Base-by-base conservation (phyloP, 805 yeast genomes). In the Gaillardinia entomophila region DNA sequence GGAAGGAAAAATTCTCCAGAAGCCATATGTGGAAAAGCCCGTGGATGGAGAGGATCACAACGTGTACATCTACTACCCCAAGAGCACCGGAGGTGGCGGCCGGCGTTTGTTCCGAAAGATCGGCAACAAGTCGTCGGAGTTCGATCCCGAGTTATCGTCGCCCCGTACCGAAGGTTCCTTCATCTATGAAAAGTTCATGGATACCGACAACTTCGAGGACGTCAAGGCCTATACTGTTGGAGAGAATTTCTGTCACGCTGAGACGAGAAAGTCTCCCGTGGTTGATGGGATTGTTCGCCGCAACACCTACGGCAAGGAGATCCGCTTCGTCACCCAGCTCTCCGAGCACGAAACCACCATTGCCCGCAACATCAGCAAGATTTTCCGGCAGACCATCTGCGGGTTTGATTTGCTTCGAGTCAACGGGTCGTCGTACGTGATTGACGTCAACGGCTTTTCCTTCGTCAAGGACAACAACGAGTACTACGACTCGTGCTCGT, bases 1-100 rank as follows among this genome's bases (percentile, higher is more conserved):
- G 15, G 75, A 83, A 44, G 96, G 94, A 6, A 57, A 74, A 46
- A 63, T 66, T 6, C 63, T 92, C 63, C 69, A 67, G 26, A 92
- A 92, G 54, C 99, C 99, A 5, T 92, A 79, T 68, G 98, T 92
- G 22, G 99, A 92, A 57, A 92, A 92, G 47, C 99, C 99, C 1
- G 97, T 89, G 3, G 96, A 92, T 57, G 99, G 99, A 34, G 99
- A 92, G 60, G 96, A 92, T 59, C 99, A 92, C 60, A 92, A 92
- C 52, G 90, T 92, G 29, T 85, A 82, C 56, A 89, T 92, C 25
- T 92, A 92, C 60, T 92, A 90, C 55, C 82, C 89, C 23, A 73
- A 75, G 36, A 74, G 82, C 37, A 82, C 83, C 32, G 99, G 99
- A 28, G 99, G 99, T 36, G 99, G 99, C 43, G 99, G 99, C 17